Base-by-base conservation (phyloP, 139 green algal species). In the Chlorella ohadii region DNA sequence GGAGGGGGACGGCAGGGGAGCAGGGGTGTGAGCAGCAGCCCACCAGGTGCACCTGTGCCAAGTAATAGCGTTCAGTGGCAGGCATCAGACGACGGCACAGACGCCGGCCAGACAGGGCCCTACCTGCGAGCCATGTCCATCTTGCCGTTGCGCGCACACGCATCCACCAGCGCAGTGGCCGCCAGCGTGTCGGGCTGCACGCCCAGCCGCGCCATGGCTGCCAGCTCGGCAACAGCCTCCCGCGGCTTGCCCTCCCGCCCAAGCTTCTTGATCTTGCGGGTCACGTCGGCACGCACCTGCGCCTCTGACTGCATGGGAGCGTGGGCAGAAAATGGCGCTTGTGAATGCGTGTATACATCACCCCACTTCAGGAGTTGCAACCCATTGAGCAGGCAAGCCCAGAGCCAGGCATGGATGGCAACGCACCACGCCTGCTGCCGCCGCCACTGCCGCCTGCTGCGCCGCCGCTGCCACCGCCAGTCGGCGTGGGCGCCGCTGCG, bases 161-260 rank as follows among this genome's bases (percentile, higher is more conserved):
- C 95, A 73, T 92, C 85, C 34, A 98, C 79, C 76, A 98, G 88
- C 7, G 95, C 91, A 31, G 95, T 98, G 13, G 91, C 95, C 23
- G 93, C 92, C 39, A 92, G 85, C 4, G 90, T 92, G 85, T 98
- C 95, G 39, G 95, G 95, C 87, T 97, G 92, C 47, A 97, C 88
- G 22, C 93, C 93, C 57, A 94, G 55, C 63, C 88, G 87, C 4
- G 93, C 88, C 68, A 98, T 91, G 38, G 86, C 75, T 19, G 94
- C 92, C 28, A 98, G 89, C 83, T 96, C 75, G 7, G 38, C 86
- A n/a, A 92, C 80, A 25, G 92, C 92, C 66, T 95, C 92, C 16
- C 87, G 85, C 28, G 89, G 73, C 33, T 82, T 77, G 17, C 87
- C 80, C 41, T 88, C 38, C 55, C 85, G 70, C 15, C 92, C 92